phyloP scores from a whole-genome alignment of 2,329 filamentous ascomycete species.

The Raffaelea albimanens region DNA sequence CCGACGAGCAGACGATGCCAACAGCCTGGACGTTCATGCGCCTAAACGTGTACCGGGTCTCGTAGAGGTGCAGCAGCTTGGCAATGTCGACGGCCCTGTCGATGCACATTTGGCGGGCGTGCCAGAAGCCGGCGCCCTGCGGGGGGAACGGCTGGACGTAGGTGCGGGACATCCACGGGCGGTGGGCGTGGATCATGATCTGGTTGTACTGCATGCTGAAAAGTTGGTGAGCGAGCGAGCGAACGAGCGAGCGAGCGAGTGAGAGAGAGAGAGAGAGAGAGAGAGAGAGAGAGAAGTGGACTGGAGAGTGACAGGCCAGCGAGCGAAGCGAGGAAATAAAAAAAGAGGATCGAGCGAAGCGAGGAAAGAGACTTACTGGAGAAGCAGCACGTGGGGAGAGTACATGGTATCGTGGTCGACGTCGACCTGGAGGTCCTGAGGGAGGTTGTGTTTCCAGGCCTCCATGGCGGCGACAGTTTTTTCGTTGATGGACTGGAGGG shows the following conservation, averaged over 20 bases:
- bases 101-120: slow-evolving; percentile 30
- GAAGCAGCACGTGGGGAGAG: slow-evolving; percentile 28
- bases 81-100: slow-evolving; percentile 29
- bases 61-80: slow-evolving; percentile 28
- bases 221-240: too few relatives aligned
- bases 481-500: slow-evolving; percentile 1
- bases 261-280: too few relatives aligned
- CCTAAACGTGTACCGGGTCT: slow-evolving; percentile 29
- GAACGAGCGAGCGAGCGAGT: too few relatives aligned
- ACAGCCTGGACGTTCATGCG: slow-evolving; percentile 33
- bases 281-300: too few relatives aligned
- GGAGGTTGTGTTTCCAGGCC: slow-evolving; percentile 14
- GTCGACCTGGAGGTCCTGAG: slow-evolving; percentile 24
- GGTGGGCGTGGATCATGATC: slow-evolving; percentile 12
- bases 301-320: too few relatives aligned
- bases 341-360: too few relatives aligned
- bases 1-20: slow-evolving; percentile 32
- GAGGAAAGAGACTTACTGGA: slow-evolving; percentile 24
- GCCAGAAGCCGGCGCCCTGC: background rate
- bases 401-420: slow-evolving; percentile 20
- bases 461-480: slow-evolving; percentile 1
- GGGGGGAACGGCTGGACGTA: background rate
- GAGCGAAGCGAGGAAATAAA: too few relatives aligned
- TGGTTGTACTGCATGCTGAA: slow-evolving; percentile 14
- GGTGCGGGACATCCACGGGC: slow-evolving; percentile 28